These are phyloP conservation scores for Cystobasidiopsis lactophilus DNA, from an alignment of 768 basidiomycete genomes.

Conservation along the genomic window DNA sequence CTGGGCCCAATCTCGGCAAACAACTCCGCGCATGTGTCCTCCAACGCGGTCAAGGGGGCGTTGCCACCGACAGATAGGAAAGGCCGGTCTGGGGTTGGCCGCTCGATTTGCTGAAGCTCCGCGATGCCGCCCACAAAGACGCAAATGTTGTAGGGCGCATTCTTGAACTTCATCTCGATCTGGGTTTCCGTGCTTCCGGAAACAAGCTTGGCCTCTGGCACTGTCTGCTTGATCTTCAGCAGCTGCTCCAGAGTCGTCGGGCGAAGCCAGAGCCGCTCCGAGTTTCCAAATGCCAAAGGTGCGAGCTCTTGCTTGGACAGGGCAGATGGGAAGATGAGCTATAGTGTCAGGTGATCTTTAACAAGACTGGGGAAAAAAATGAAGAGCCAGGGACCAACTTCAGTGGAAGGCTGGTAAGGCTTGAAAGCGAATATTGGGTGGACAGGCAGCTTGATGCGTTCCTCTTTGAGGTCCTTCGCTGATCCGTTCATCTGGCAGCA, in stretches of 20 bases:
- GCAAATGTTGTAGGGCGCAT: conserved; percentile 12
- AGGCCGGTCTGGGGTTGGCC: conserved; percentile 2
- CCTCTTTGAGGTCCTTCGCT: not conserved
- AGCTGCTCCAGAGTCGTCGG: conserved; percentile 15
- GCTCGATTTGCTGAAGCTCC: conserved; percentile 4
- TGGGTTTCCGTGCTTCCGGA: conserved; percentile 16
- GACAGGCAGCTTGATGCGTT: conserved; percentile 5
- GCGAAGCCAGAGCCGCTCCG: conserved; percentile 15
- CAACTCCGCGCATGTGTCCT: conserved; percentile 5
- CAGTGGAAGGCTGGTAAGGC: conserved; percentile 17
- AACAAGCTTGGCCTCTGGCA: conserved; percentile 17
- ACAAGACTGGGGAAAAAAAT: too few species aligned
- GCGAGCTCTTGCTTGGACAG: conserved; percentile 9
- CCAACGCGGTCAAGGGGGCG: conserved; percentile 10
- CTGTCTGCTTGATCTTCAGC: conserved; percentile 11
- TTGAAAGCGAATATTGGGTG: conserved; percentile 20
- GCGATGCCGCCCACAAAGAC: conserved; percentile 16
- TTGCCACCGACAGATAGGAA: conserved; percentile 12
- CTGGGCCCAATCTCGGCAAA: not conserved
- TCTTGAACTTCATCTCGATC: conserved; percentile 19
- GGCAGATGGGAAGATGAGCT: conserved; percentile 17
- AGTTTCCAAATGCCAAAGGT: conserved; percentile 9
- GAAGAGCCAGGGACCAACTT: too few species aligned
- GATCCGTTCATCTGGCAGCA: conserved; percentile 16
- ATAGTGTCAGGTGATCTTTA: too few species aligned